Conservation (phyloP, 2,329 filamentous ascomycete species). For the Ploettnerulaceae sp. region DNA sequence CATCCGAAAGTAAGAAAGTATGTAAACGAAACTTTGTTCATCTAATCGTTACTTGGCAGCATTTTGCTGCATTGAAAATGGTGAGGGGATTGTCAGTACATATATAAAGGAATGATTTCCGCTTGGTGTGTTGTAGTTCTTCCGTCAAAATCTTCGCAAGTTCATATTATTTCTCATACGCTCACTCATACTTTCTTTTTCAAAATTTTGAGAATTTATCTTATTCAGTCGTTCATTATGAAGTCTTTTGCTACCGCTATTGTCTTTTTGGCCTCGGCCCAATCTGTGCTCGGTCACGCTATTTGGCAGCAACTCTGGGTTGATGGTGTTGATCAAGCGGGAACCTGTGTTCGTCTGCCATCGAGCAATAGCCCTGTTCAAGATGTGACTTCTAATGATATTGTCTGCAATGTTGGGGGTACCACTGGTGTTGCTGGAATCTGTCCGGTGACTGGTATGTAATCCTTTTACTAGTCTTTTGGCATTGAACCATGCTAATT, state of each 20-base stretch:
- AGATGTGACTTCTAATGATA: slow-evolving; percentile 43
- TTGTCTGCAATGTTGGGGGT: slow-evolving; percentile 45
- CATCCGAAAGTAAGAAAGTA: too few relatives aligned
- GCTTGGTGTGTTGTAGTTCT: too few relatives aligned
- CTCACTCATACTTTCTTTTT: too few relatives aligned
- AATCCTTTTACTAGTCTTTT: neutral
- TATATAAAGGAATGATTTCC: too few relatives aligned
- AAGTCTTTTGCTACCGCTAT: slow-evolving; percentile 14
- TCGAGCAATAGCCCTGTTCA: slow-evolving; percentile 48
- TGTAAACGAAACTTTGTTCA: too few relatives aligned
- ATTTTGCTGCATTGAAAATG: too few relatives aligned
- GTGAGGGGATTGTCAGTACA: too few relatives aligned
- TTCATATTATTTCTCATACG: too few relatives aligned
- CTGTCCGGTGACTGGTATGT: slow-evolving; percentile 18
- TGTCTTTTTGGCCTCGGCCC: slow-evolving; percentile 28
- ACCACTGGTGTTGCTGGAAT: slow-evolving; percentile 35
- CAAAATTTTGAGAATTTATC: neutral
- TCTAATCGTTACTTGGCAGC: too few relatives aligned
- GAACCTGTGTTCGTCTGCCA: slow-evolving; percentile 45
- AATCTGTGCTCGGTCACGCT: slow-evolving; percentile 42
- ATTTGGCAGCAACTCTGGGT: slow-evolving; percentile 37
- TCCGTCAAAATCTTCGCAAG: too few relatives aligned
- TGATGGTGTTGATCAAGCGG: slow-evolving; percentile 42
- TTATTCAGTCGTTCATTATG: slow-evolving; percentile 14
- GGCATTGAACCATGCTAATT: neutral